These are phyloP conservation scores for Saccharomyces eubayanus DNA, from an alignment of 805 yeast species.

Conservation along the genomic window DNA sequence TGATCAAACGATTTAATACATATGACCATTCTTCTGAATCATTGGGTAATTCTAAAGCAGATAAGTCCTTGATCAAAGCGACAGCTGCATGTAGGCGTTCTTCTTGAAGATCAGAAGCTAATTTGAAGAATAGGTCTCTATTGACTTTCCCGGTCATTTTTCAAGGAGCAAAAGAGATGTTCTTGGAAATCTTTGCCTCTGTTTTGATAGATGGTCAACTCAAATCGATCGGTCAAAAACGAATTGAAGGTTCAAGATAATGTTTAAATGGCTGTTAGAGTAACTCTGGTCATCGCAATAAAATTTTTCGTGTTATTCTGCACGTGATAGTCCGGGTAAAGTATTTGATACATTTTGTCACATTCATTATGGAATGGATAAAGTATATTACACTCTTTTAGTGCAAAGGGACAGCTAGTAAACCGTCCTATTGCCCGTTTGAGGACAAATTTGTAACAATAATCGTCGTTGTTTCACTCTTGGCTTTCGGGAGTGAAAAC, in stretches of 20 bases:
- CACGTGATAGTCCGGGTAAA: constrained; percentile 1
- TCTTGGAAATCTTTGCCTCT: background rate
- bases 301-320: background rate
- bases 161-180: background rate
- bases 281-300: background rate
- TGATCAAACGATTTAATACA: constrained; percentile 67
- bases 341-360: constrained; percentile 33
- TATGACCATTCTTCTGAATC: constrained; percentile 65
- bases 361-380: no score
- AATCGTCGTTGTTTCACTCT: no score
- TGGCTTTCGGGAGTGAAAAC: no score
- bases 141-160: constrained; percentile 35
- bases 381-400: no score
- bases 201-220: background rate
- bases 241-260: background rate
- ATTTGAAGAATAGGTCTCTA: constrained; percentile 65
- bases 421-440: no score
- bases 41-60: constrained; percentile 25
- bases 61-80: constrained; percentile 52
- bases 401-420: no score
- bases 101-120: constrained; percentile 66
- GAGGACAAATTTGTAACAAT: no score
- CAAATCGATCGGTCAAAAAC: background rate
- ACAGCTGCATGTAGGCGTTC: constrained; percentile 72
- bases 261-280: background rate